phyloP scores from a whole-genome alignment of 2,329 filamentous ascomycete genomes.

The Lomentospora prolificans region DNA sequence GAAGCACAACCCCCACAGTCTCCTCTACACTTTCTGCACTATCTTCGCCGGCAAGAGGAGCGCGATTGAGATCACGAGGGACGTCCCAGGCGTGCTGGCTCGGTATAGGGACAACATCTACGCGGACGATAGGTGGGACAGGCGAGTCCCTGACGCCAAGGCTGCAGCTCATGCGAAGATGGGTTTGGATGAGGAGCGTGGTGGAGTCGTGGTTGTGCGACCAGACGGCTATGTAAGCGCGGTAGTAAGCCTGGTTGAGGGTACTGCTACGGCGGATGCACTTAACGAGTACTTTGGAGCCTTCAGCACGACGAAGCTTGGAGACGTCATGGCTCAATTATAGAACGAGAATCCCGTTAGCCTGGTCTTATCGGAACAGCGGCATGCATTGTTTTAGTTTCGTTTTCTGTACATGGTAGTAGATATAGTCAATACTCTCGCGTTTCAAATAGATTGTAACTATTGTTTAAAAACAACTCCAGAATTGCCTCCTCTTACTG shows the following conservation, averaged over 20 bases:
- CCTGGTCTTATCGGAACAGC: not conserved
- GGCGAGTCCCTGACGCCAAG: slow-evolving; percentile 55
- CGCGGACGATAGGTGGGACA: slow-evolving; percentile 72
- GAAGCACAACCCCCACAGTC: slow-evolving; percentile 72
- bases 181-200: slow-evolving; percentile 62
- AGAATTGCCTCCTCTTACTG: too few relatives aligned
- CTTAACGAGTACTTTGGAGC: slow-evolving; percentile 73
- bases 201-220: slow-evolving; percentile 72
- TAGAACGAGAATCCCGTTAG: not conserved
- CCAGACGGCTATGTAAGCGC: slow-evolving; percentile 83
- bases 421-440: too few relatives aligned
- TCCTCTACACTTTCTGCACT: slow-evolving; percentile 70
- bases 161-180: slow-evolving; percentile 80
- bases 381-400: too few relatives aligned
- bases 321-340: slow-evolving; percentile 14
- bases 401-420: too few relatives aligned
- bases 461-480: too few relatives aligned
- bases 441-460: too few relatives aligned
- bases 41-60: slow-evolving; percentile 60
- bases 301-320: slow-evolving; percentile 56
- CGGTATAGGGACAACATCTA: slow-evolving; percentile 78
- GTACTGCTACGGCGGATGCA: slow-evolving; percentile 68
- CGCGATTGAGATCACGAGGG: slow-evolving; percentile 60
- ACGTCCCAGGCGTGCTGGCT: slow-evolving; percentile 60
- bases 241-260: slow-evolving; percentile 64